Evolutionary conservation across 2,329 filamentous ascomycete genomes (phyloP), one percentile per base, ranked within the genome.

Genomic region (Aaosphaeria arxii): DNA sequence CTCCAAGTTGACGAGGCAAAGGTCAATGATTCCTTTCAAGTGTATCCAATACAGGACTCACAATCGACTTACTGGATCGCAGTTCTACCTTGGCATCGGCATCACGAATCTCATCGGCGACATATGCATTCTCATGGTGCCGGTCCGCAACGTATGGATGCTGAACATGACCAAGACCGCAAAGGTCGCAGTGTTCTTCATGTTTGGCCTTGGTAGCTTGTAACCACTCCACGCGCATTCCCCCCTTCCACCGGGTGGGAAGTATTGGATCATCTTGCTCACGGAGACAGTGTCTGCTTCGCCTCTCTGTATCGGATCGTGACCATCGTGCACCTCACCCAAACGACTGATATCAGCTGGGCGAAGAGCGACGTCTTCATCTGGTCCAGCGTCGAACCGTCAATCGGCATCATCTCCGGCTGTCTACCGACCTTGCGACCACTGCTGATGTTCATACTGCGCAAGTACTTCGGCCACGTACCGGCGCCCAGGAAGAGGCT

Each of bases 311-410:
- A 62, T 42, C 58, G 60, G 24, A 61, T 63, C 51, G 56, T 63
- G 13, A 61, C 56, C 31, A 57, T 61, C 11, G 43, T 51, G 1
- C 52, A 46, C 5, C 52, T 62, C n/a, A 55, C 58, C 7, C 42
- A 40, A 29, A 50, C 53, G 7, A 50, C 31, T 17, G 59, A 62
- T 38, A 58, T 62, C 39, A 59, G 56, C 42, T 63, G 59, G 58
- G 56, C 61, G 2, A 63, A 59, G 45, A 57, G 53, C 46, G 58
- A 62, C 32, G 58, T 61, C n/a, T 62, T 62, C 49, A 60, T 63
- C 44, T 63, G 61, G 61, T 57, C 55, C 2, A 51, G 47, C 7
- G 57, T 63, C 31, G 61, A 63, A 30, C 61, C 58, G 0, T 58
- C 56, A 2, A 49, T 62, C 13, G 61, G 59, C n/a, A 62, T 63